Percentiles rank a stretch among this genome's conserved stretches.
These are phyloP conservation scores for Anthracocystis setariae DNA, from an alignment of 1,284 basidiomycete genomes.

Conservation along the genomic window DNA sequence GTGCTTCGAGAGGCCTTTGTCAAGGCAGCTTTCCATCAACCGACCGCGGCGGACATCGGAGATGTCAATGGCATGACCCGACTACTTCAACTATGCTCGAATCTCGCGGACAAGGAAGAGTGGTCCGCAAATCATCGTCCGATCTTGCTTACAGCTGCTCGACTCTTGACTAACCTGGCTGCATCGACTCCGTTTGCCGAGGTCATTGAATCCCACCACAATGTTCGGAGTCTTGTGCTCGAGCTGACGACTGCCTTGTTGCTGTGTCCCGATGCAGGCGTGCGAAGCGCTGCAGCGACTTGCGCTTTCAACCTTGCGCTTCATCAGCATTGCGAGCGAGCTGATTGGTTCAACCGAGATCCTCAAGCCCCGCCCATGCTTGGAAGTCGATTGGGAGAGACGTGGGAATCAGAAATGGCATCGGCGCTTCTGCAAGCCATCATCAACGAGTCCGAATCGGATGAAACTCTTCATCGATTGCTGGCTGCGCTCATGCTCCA, in stretches of 20 bases:
- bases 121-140: conserved; percentile 71
- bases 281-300: conserved; percentile 82
- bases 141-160: conserved; percentile 74
- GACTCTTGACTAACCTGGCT: conserved; percentile 80
- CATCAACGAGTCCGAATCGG: conserved; percentile 75
- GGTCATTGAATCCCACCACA: conserved; percentile 73
- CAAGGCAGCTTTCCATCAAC: conserved; percentile 10
- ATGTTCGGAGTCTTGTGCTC: conserved; percentile 65
- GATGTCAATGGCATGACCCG: conserved; percentile 20
- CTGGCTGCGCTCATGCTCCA: conserved; percentile 79
- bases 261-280: conserved; percentile 75
- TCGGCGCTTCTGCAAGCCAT: conserved; percentile 82
- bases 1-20: conserved; percentile 73
- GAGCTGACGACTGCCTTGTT: conserved; percentile 75
- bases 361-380: conserved; percentile 70
- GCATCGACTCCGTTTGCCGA: conserved; percentile 69
- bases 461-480: conserved; percentile 77
- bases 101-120: conserved; percentile 66
- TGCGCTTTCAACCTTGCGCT: conserved; percentile 78
- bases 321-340: conserved; percentile 46
- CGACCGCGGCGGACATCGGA: conserved; percentile 9
- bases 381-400: conserved; percentile 72
- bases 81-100: conserved; percentile 21
- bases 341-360: conserved; percentile 37
- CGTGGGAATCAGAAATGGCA: conserved; percentile 82